phyloP scores from a whole-genome alignment of 306 rosid genomes.

The Psophocarpus tetragonolobus region DNA sequence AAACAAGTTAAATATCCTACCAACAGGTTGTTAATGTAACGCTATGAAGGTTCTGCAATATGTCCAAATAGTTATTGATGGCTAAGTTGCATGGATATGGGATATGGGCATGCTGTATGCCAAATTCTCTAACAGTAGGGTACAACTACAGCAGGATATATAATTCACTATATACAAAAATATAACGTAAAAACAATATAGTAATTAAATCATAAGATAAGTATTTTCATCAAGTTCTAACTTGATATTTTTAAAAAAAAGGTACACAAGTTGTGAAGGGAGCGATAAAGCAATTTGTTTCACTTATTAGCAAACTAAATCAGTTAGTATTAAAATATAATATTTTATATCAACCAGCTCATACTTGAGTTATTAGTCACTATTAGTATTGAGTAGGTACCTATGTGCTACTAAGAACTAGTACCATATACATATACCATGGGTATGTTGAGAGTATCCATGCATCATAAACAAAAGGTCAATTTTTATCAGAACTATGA shows the following conservation, averaged over 20 bases:
- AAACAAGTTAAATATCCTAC: slow-evolving; percentile 2
- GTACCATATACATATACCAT: background rate
- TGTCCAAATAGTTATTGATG: background rate
- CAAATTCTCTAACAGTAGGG: background rate
- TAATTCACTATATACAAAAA: background rate
- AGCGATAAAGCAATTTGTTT: background rate
- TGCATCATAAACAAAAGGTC: background rate
- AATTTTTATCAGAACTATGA: background rate
- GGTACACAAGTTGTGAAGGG: background rate
- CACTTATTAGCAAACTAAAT: background rate
- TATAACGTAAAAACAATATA: background rate
- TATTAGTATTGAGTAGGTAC: background rate
- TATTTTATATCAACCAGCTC: background rate
- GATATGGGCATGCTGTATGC: background rate
- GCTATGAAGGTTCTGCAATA: background rate
- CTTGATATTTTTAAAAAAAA: background rate
- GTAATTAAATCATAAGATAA: background rate
- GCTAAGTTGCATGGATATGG: background rate
- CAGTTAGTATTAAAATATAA: background rate
- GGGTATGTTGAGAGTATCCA: background rate
- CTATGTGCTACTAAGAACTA: background rate
- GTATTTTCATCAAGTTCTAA: background rate
- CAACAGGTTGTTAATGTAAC: background rate
- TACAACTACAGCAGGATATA: background rate
- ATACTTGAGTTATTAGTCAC: background rate